phyloP scores from a whole-genome alignment of 805 yeast genomes.

The Wickerhamiella domercqiae region DNA sequence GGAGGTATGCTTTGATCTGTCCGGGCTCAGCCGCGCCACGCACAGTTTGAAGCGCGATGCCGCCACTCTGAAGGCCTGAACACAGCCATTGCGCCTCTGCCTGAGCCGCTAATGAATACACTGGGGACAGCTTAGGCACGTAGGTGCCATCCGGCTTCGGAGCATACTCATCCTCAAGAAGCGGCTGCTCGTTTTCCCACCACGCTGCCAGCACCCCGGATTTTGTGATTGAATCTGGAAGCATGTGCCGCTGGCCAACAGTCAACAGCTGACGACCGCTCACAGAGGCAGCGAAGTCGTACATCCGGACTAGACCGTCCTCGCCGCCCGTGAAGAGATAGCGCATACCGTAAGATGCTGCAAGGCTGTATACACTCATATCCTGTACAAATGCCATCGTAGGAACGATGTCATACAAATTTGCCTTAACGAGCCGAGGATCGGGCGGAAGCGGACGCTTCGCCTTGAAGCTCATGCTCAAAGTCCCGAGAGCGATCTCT shows the following conservation, averaged over 20 bases:
- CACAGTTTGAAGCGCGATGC: conserved; percentile 69
- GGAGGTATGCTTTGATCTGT: conserved; percentile 57
- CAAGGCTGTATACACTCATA: conserved; percentile 59
- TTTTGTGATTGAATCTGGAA: conserved; percentile 70
- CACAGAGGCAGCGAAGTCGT: conserved; percentile 69
- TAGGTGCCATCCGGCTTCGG: conserved; percentile 23
- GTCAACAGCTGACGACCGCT: conserved; percentile 81
- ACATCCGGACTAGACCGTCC: conserved; percentile 85
- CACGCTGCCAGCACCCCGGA: conserved; percentile 73
- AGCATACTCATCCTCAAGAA: conserved; percentile 31
- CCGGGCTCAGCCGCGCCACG: conserved; percentile 54
- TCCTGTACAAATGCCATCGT: conserved; percentile 78
- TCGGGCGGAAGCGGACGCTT: conserved; percentile 4
- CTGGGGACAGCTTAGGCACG: conserved; percentile 51
- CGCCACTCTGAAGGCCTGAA: conserved; percentile 66
- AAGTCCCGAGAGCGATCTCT: too few species aligned
- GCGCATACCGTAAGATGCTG: conserved; percentile 63
- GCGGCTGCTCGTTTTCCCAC: conserved; percentile 95
- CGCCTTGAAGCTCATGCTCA: conserved; percentile 8
- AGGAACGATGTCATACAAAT: conserved; percentile 53
- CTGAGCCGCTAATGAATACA: conserved; percentile 73
- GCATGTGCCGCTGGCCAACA: conserved; percentile 76
- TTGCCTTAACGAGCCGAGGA: too few species aligned
- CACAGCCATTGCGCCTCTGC: conserved; percentile 70
- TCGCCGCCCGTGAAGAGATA: conserved; percentile 92